Evolutionary conservation across 2,329 filamentous ascomycete species (phyloP), one percentile per base, ranked within the genome.

Genomic region (Pseudophaeomoniella oleicola): DNA sequence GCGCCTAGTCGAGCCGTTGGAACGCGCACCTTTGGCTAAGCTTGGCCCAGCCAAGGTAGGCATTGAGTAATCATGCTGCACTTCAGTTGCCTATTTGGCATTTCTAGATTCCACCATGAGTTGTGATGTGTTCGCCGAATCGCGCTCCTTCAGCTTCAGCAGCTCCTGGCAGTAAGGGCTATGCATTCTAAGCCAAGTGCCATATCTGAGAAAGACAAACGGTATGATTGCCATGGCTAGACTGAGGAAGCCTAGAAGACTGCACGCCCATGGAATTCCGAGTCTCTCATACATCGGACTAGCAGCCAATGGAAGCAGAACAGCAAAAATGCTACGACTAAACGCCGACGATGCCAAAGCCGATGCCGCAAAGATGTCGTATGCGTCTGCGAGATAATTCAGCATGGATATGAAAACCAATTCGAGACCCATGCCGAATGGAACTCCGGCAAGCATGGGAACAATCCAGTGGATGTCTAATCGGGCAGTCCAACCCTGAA

Each of bases 301-400:
- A 4, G 57, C 55, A 5, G 58, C 60, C 6, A 80, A 58, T 3
- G 75, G 75, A 32, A 80, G 59, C 1, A 76, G 57, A 1, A 66
- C 66, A 2, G 67, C 71, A 5, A 70, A 54, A 2, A 71, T 47
- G 15, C 63, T 69, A 3, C 71, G 60, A 10, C 33, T 60, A 56
- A 34, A 64, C 65, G 4, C 62, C 66, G 1, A 66, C 58, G 0
- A 68, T 67, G 0, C 70, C 69, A 37, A 71, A 2, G 67, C 71
- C 13, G 64, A 69, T 1, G 71, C 71, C 0, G 75, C 72, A 46
- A 71, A 80, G 32, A 75, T 66, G 43, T 74, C 69, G 53, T 81
- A 81, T n/a, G 75, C 74, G 45, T 80, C 75, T 19, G 70, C 74
- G 10, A 78, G 61, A 46, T 79, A 78, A 45, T 77, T 78, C 14